These are phyloP conservation scores for Micractinium sp. DNA, from an alignment of 139 green algal genomes.

Conservation along the genomic window DNA sequence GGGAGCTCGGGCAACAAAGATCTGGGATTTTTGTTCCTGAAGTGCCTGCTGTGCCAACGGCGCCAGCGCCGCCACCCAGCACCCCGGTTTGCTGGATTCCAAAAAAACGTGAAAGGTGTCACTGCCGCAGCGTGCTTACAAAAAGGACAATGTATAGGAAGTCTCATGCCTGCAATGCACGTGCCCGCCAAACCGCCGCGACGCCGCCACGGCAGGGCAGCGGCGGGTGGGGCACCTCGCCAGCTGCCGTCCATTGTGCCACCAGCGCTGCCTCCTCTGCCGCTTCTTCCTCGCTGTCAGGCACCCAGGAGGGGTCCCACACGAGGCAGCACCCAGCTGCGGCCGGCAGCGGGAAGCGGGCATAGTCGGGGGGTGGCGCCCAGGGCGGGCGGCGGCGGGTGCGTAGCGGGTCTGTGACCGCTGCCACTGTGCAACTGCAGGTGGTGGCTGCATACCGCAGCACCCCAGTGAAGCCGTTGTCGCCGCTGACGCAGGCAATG, in stretches of 20 bases:
- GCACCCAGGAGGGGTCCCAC: not conserved
- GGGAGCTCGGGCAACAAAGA: too few species aligned
- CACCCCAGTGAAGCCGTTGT: not conserved
- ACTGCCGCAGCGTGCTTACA: too few species aligned
- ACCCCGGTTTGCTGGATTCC: too few species aligned
- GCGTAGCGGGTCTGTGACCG: not conserved
- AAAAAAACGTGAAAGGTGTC: too few species aligned
- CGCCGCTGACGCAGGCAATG: slow-evolving; percentile 6
- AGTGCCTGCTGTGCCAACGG: too few species aligned
- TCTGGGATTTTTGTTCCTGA: too few species aligned
- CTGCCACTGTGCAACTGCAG: not conserved
- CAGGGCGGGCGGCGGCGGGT: slow-evolving; percentile 7
- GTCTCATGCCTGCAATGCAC: too few species aligned
- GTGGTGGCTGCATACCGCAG: slow-evolving; percentile 6
- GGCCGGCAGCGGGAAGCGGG: slow-evolving; percentile 5
- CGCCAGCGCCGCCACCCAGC: too few species aligned
- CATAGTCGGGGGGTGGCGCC: slow-evolving; percentile 1
- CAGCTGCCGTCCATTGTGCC: not conserved
- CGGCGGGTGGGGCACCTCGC: not conserved
- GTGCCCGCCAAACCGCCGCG: not conserved
- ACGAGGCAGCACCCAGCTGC: slow-evolving; percentile 9
- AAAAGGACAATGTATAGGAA: too few species aligned
- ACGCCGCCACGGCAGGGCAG: slow-evolving; percentile 12
- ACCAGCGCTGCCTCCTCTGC: not conserved
- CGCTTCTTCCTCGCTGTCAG: not conserved